phyloP scores from a whole-genome alignment of 371 early-diverging fungal genomes.

The Choanephora cucurbitarum region DNA sequence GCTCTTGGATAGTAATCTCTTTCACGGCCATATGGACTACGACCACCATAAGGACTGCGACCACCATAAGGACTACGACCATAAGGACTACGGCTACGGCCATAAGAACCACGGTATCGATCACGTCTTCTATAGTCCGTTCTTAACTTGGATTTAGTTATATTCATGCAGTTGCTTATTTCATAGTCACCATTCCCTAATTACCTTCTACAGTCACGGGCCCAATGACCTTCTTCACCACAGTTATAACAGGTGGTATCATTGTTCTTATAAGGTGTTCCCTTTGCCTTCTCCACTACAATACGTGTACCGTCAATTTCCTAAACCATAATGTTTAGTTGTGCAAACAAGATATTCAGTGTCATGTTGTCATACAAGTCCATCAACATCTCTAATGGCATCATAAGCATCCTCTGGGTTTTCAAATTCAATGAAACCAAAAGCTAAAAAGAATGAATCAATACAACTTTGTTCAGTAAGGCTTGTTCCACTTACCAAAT shows the following conservation, averaged over 20 bases:
- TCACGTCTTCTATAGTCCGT: neutral
- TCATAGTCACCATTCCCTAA: neutral
- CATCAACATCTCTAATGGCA: conserved; percentile 65
- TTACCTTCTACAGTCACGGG: conserved; percentile 29
- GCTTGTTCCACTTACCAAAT: conserved; percentile 16
- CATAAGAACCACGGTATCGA: neutral
- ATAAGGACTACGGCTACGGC: neutral
- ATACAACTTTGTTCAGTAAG: neutral
- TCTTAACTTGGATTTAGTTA: neutral
- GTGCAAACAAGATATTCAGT: neutral
- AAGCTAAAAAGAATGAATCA: conserved; percentile 29
- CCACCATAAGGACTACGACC: neutral
- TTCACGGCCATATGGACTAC: conserved; percentile 10
- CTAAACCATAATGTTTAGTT: conserved; percentile 7
- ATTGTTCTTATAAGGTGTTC: conserved; percentile 48
- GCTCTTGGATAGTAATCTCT: conserved; percentile 2
- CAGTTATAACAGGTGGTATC: conserved; percentile 63
- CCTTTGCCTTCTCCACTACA: conserved; percentile 67
- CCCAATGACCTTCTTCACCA: conserved; percentile 53
- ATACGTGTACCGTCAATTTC: conserved; percentile 56
- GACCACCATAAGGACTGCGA: conserved; percentile 3
- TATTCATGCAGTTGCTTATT: neutral
- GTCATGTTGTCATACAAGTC: conserved; percentile 35
- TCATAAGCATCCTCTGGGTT: conserved; percentile 71
- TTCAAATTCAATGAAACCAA: conserved; percentile 65